Percentiles rank a stretch among this genome's conserved stretches.
Evolutionary conservation across 768 basidiomycete genomes (phyloP).

Genomic region (Strobilomyces echinocephalus): DNA sequence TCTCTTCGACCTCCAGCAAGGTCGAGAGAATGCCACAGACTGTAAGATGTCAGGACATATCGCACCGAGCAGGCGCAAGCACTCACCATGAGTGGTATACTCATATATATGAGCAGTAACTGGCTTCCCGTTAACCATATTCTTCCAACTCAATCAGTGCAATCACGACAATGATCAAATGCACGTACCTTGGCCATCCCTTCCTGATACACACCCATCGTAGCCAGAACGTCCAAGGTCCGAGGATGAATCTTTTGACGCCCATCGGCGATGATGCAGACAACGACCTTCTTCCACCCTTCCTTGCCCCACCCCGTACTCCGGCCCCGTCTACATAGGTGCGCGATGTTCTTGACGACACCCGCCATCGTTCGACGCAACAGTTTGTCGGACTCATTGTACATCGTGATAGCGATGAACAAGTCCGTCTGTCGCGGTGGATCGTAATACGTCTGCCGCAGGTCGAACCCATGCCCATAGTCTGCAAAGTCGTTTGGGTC

Average conservation of each 20-base stretch:
- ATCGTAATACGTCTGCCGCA: constrained; percentile 86
- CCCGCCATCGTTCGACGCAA: constrained; percentile 95
- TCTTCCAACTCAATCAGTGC: constrained; percentile 34
- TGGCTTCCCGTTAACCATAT: constrained; percentile 72
- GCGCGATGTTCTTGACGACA: constrained; percentile 89
- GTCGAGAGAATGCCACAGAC: constrained; percentile 66
- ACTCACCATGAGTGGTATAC: constrained; percentile 82
- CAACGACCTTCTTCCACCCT: constrained; percentile 97
- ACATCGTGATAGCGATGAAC: constrained; percentile 72
- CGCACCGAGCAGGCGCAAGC: background rate
- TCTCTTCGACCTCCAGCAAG: constrained; percentile 76
- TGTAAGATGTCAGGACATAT: constrained; percentile 27
- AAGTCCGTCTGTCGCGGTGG: constrained; percentile 90
- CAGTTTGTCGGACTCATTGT: constrained; percentile 54
- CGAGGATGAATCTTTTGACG: constrained; percentile 79
- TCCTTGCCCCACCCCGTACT: constrained; percentile 96
- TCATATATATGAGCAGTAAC: constrained; percentile 92
- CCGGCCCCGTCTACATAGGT: constrained; percentile 78
- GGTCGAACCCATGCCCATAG: constrained; percentile 69
- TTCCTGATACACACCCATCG: constrained; percentile 94
- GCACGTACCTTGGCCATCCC: constrained; percentile 73
- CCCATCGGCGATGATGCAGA: constrained; percentile 88
- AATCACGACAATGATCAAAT: background rate
- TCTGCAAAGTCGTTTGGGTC: constrained; percentile 91
- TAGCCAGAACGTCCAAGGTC: constrained; percentile 80